Base-by-base conservation (phyloP, 192 early-diverging fungal genomes). In the Backusella macrospora region DNA sequence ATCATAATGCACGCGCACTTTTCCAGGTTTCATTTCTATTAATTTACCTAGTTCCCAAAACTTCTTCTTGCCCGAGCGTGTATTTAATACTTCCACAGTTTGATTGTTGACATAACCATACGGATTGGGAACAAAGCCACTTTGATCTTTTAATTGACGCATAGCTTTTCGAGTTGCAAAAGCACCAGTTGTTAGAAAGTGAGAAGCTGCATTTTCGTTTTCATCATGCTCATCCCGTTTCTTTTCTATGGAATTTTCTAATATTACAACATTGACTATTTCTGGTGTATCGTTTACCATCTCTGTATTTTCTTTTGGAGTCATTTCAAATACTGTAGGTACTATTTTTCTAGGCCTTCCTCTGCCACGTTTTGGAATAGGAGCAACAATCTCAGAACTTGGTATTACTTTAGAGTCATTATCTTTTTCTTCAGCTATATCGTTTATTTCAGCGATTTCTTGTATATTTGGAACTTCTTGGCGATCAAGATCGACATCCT, bases 1-100 rank as follows among this genome's bases (percentile, higher is more conserved):
- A 76, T 88, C 87, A 64, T 81, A 86, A 34, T 80, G 85, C n/a
- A 88, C 76, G 37, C 73, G 70, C 23, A 88, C 82, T 65, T 78
- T 79, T 0, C 82, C 81, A 9, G 78, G 70, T n/a, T 80, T 48
- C 74, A 85, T 70, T 2, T 73, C 81, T 3, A 85, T 71, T 76
- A 85, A 73, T 2, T 65, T 62, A 18, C 83, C 87, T 12, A 76
- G 71, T 39, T 86, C 81, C 87, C 87, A 88, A 14, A 76, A 78
- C 15, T 80, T 73, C 6, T 67, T 65, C 40, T 72, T 77, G 7
- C 70, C 62, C 1, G 76, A 71, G 43, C 83, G 78, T 7, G 74
- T 74, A 49, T 79, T 79, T 4, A 77, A 71, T 0, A 88, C 79
- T 68, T 88, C 84, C 1, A 84, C 80, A 2, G 75, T 16, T n/a